Base-by-base conservation (phyloP, 2,329 filamentous ascomycete species). In the Aspergillus tanneri region DNA sequence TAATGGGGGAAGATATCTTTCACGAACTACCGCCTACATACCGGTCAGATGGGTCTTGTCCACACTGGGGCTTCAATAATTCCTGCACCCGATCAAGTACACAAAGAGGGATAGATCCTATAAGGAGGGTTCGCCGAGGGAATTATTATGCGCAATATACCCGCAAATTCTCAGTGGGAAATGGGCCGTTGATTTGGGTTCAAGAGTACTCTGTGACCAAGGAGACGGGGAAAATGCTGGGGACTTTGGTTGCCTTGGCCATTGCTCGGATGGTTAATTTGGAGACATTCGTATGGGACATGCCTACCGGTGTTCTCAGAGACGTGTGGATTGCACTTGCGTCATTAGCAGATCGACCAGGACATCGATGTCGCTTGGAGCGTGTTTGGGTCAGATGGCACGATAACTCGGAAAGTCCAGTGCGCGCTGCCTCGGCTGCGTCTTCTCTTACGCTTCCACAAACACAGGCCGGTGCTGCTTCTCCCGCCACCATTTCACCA, bases 181-280 rank as follows among this genome's bases (percentile, higher is more conserved):
- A 93, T 67, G 88, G 88, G 0, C 88, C 87, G 0, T 66, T 79
- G 5, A 82, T 88, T 55, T 91, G 86, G 86, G 87, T 91, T 5
- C 81, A 85, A 46, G 87, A 92, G 62, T 92, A 93, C 69, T 80
- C 87, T 53, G 88, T 92, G 59, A 85, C 81, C 2, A 91, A 90
- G 68, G 88, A 92, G 64, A 84, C 85, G 47, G 89, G 89, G 3
- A 93, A 92, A 72, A 90, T 93, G 87, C 77, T 93, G n/a, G 87
- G 88, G 4, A 92, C 87, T 1, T 72, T 93, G 41, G 88, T 90
- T 10, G 87, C 88, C 8, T 72, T 91, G 55, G 87, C 88, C 10
- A 77, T 93, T n/a, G 83, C 85, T 35, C 85, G 87, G 53, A 93
- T 93, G 88, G 75, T 83, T 43, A 89, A 88, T 60, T 76, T 95